Percentiles rank a stretch among this genome's conserved stretches.
Conservation (phyloP, 306 rosid species). For the Abrus precatorius region DNA sequence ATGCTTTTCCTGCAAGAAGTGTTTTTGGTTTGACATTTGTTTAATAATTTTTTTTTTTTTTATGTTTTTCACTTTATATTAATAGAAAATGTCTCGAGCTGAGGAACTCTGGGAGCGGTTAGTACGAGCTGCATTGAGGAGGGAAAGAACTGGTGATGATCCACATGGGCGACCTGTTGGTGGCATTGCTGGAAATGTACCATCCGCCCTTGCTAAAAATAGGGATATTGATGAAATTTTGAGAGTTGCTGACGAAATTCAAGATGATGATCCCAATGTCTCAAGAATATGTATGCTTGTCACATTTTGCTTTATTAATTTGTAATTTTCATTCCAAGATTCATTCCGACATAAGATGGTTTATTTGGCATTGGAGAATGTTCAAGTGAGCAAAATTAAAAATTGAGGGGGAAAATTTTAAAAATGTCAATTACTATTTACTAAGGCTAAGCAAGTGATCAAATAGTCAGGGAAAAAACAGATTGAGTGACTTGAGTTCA, state of each 20-base stretch:
- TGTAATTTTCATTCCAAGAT: neutral
- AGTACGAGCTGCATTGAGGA: slow-evolving; percentile 84
- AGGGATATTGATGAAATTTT: slow-evolving; percentile 96
- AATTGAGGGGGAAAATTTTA: neutral
- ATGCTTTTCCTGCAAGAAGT: neutral
- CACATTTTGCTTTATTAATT: slow-evolving; percentile 1
- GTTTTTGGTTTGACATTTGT: slow-evolving; percentile 23
- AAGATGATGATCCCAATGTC: slow-evolving; percentile 84
- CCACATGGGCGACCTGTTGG: slow-evolving; percentile 69
- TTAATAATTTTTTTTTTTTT: neutral
- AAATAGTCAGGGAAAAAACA: no score
- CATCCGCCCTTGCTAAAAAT: slow-evolving; percentile 91
- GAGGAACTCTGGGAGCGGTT: slow-evolving; percentile 90
- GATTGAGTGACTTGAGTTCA: no score
- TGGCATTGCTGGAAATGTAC: slow-evolving; percentile 89
- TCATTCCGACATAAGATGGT: slow-evolving; percentile 9
- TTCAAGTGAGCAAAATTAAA: neutral
- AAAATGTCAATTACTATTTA: no score
- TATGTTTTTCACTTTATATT: slow-evolving; percentile 16
- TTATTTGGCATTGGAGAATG: slow-evolving; percentile 4
- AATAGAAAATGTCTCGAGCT: slow-evolving; percentile 75
- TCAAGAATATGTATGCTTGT: slow-evolving; percentile 79
- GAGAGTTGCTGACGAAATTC: slow-evolving; percentile 96
- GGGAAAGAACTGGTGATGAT: slow-evolving; percentile 83
- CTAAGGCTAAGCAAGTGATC: no score